A percentile compares a stretch with the other conserved stretches of the same genome.
Evolutionary conservation across 169 alveolate genomes (phyloP).

Genomic region (Cryptosporidium sp.): DNA sequence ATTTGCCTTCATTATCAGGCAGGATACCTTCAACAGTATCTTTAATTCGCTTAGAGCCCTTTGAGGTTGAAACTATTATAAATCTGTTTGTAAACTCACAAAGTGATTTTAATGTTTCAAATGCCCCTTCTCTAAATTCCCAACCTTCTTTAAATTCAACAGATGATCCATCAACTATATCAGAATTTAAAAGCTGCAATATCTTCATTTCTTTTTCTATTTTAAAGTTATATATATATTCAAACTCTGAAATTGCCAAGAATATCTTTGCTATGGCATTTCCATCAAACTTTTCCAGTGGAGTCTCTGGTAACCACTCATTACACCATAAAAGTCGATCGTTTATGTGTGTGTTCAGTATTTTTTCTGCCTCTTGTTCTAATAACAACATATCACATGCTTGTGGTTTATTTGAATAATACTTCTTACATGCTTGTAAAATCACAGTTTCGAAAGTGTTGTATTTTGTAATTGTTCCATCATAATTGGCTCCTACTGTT

Average conservation of each 20-base stretch:
- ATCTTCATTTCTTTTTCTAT: slow-evolving; percentile 61
- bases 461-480: slow-evolving; percentile 63
- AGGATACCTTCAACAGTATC: slow-evolving; percentile 24
- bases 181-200: slow-evolving; percentile 6
- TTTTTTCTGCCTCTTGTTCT: slow-evolving; percentile 31
- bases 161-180: slow-evolving; percentile 59
- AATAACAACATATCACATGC: slow-evolving; percentile 1
- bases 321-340: slow-evolving; percentile 54
- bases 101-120: slow-evolving; percentile 19
- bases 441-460: slow-evolving; percentile 43
- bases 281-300: slow-evolving; percentile 31
- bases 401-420: slow-evolving; percentile 20
- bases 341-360: slow-evolving; percentile 5
- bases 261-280: slow-evolving; percentile 43
- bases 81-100: slow-evolving; percentile 15
- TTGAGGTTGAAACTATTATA: slow-evolving; percentile 30
- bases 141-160: slow-evolving; percentile 35
- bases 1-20: neutral
- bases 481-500: slow-evolving; percentile 36
- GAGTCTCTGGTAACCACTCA: slow-evolving; percentile 53
- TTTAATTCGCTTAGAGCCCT: slow-evolving; percentile 44
- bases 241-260: slow-evolving; percentile 69
- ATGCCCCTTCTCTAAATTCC: slow-evolving; percentile 64
- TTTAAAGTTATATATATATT: slow-evolving; percentile 49
- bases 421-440: slow-evolving; percentile 57